Percentiles rank a stretch among this genome's conserved stretches.
These are phyloP conservation scores for Colletotrichum siamense DNA, from an alignment of 2,329 filamentous ascomycete species.

Conservation along the genomic window DNA sequence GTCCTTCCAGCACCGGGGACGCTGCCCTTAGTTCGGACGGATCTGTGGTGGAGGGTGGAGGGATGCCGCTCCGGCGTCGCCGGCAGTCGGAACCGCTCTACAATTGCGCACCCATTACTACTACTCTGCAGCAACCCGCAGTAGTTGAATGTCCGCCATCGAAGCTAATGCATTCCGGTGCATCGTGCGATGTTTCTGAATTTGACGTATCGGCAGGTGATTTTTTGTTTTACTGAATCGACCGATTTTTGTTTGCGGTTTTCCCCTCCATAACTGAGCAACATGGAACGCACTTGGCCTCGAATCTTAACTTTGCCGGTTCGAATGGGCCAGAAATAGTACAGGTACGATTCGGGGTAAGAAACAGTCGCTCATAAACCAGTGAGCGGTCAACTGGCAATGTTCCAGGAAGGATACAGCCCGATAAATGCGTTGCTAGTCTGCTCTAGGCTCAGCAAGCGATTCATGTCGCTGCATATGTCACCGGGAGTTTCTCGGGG, in stretches of 20 bases:
- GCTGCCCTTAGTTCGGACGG: constrained; percentile 2
- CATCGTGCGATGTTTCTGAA: background rate
- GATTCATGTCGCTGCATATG: background rate
- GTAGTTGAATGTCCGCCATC: background rate
- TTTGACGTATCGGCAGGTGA: background rate
- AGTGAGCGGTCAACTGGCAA: background rate
- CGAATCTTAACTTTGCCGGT: background rate
- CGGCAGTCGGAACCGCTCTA: background rate
- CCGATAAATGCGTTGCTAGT: background rate
- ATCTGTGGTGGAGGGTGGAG: background rate
- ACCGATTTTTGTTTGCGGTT: background rate
- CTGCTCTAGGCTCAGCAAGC: background rate
- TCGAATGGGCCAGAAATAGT: background rate
- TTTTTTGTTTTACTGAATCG: background rate
- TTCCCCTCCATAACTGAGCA: background rate
- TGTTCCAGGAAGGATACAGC: background rate
- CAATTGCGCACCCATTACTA: background rate
- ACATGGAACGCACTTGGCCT: background rate
- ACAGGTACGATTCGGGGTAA: background rate
- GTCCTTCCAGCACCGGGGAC: background rate
- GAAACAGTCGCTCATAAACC: background rate
- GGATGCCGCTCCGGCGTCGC: constrained; percentile 16
- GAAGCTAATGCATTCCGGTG: background rate
- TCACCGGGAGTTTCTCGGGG: background rate
- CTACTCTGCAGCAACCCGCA: background rate